Evolutionary conservation across 1,139 yeast species (phyloP), one percentile per base, ranked within the genome.

Genomic region (Spathaspora jeffriesii): DNA sequence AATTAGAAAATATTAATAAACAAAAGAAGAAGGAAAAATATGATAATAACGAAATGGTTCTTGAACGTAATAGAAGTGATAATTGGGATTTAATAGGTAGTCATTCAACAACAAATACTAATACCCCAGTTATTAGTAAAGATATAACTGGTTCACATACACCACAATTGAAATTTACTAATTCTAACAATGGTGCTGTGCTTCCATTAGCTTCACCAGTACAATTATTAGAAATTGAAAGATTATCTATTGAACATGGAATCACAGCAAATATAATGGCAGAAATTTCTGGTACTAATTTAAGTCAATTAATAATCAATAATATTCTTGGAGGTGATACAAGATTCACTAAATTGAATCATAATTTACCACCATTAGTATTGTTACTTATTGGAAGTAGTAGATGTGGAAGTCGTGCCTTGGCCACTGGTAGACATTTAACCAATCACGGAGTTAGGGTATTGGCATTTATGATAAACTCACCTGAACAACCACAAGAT

Each of bases 401-500:
- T 50, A 74, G 87, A 49, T 78, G 93, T 25, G 96, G 96, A 13
- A 76, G 84, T 7, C 71, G 91, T 47, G 92, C 95, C 0, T 69
- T 89, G 48, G 89, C 93, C 0, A 76, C 93, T 0, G 96, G 92
- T 0, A 81, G 96, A 52, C 92, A 88, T 55, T 72, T 92, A 50
- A 72, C 86, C 41, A 88, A 88, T 60, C 86, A 87, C 53, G 91
- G 90, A 0, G 78, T 87, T 8, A 68, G 89, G 44, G 89, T 86
- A 0, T 69, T 89, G 48, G 84, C 84, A 5, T 81, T 72, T 54
- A 68, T 82, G 6, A 61, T 81, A 40, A 74, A 64, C 32, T 34
- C 38, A 4, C 38, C 38, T 18, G 15, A 13, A 30, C 32, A 30
- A 30, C 23, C n/a, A 17, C 38, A 34, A 34, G 38, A 34, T 18